Conservation (phyloP, 1,139 yeast genomes). For the Taphrina communis region DNA sequence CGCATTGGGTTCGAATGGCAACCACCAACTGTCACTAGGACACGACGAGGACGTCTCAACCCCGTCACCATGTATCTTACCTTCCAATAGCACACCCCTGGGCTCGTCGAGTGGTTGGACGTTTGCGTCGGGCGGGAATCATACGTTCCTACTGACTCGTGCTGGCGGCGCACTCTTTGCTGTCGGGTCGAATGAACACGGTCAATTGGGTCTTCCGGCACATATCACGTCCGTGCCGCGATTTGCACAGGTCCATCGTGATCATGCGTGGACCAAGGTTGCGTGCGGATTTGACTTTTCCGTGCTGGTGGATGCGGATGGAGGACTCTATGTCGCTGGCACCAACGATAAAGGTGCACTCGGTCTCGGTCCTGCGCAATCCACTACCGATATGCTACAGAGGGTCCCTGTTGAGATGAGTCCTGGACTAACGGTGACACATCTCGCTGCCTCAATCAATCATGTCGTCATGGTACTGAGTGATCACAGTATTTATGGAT, state of each 20-base stretch:
- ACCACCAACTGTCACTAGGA: constrained; percentile 44
- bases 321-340: constrained; percentile 63
- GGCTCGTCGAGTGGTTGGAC: constrained; percentile 45
- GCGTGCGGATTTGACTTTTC: constrained; percentile 84
- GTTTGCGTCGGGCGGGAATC: constrained; percentile 84
- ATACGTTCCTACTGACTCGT: constrained; percentile 65
- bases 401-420: not conserved
- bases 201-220: constrained; percentile 60
- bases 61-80: constrained; percentile 42
- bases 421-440: constrained; percentile 47
- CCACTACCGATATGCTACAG: not conserved
- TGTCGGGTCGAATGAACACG: constrained; percentile 64
- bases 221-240: constrained; percentile 12
- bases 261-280: constrained; percentile 43
- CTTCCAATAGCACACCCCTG: constrained; percentile 31
- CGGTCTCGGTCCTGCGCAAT: constrained; percentile 59
- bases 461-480: constrained; percentile 60
- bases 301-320: constrained; percentile 57
- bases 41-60: constrained; percentile 40
- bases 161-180: constrained; percentile 67
- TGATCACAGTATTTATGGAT: constrained; percentile 64
- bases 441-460: constrained; percentile 60
- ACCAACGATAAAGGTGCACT: constrained; percentile 74
- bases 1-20: constrained; percentile 46
- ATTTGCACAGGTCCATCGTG: constrained; percentile 42